These are phyloP conservation scores for Colletotrichum horii DNA, from an alignment of 2,329 filamentous ascomycete genomes.

Conservation along the genomic window DNA sequence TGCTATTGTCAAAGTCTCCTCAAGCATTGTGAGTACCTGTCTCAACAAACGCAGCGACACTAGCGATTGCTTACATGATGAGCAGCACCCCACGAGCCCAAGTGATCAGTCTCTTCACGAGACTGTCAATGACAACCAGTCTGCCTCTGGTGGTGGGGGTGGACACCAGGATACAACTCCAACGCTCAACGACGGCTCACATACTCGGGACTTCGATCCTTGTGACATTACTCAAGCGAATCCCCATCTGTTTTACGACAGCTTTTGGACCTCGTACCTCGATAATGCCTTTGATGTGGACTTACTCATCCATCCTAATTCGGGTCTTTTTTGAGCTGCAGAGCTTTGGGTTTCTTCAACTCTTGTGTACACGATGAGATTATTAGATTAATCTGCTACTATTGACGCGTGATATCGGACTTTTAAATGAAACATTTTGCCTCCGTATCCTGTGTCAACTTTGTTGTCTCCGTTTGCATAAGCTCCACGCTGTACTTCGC, in stretches of 20 bases:
- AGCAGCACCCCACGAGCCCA: neutral
- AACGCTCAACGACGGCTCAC: neutral
- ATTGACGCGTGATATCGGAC: accelerated
- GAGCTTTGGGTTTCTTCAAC: neutral
- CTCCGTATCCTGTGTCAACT: neutral
- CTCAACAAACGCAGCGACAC: neutral
- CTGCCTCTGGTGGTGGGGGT: neutral
- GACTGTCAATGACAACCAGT: neutral
- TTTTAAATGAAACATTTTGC: accelerated
- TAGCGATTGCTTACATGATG: neutral
- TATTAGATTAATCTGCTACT: neutral
- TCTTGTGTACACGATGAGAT: neutral
- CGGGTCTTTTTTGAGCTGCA: neutral
- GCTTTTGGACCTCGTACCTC: neutral
- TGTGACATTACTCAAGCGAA: neutral
- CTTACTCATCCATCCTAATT: neutral
- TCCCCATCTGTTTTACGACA: neutral
- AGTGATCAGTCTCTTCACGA: neutral
- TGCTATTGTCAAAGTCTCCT: neutral
- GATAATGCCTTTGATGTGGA: neutral
- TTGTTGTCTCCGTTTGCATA: neutral
- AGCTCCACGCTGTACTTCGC: neutral
- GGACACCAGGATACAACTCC: neutral
- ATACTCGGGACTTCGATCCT: neutral
- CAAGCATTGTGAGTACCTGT: neutral